phyloP scores from a whole-genome alignment of 2,329 filamentous ascomycete species.

The Penicillium sp. region DNA sequence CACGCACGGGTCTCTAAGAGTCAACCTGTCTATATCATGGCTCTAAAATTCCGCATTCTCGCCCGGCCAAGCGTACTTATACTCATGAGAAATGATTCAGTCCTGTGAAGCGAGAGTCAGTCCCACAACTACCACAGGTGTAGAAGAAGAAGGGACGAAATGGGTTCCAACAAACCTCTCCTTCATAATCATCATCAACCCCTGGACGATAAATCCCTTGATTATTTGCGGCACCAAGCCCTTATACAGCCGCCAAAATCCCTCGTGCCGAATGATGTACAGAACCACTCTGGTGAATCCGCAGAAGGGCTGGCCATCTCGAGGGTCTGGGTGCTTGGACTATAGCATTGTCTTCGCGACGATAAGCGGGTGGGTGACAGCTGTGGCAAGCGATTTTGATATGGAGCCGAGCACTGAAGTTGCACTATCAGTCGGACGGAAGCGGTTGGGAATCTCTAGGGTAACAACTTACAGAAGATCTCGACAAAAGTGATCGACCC shows the following conservation, averaged over 20 bases:
- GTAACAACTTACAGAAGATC: neutral
- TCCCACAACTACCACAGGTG: too few relatives aligned
- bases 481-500: neutral
- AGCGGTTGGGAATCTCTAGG: too few relatives aligned
- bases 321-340: neutral
- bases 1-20: too few relatives aligned
- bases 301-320: neutral
- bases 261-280: neutral
- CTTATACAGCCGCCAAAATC: neutral
- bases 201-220: neutral
- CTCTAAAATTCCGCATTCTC: too few relatives aligned
- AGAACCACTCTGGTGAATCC: neutral
- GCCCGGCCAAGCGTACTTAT: too few relatives aligned
- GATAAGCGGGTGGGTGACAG: neutral
- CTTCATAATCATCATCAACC: neutral
- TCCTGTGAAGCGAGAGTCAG: too few relatives aligned
- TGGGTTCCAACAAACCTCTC: neutral
- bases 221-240: neutral
- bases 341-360: constrained; percentile 2
- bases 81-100: too few relatives aligned
- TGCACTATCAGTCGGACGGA: neutral
- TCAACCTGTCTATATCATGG: too few relatives aligned
- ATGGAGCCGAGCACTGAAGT: neutral
- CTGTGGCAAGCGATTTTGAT: neutral
- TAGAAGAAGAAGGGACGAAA: too few relatives aligned